Conservation (phyloP, 2,329 filamentous ascomycete genomes). For the Xylariaceae sp. region DNA sequence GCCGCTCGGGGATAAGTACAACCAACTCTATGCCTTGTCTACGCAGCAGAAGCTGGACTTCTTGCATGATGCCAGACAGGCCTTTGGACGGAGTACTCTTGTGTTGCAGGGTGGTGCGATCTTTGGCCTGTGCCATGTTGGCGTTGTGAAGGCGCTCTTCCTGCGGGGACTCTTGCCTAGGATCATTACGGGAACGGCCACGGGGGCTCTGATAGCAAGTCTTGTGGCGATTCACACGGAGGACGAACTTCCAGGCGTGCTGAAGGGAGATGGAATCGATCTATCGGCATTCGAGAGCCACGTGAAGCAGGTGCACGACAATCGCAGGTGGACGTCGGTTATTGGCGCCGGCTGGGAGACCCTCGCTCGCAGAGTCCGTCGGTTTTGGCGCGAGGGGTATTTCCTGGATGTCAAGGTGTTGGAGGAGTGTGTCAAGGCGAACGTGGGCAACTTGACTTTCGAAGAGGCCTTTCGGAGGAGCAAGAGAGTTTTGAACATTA, state of each 20-base stretch:
- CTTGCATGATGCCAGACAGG: constrained; percentile 79
- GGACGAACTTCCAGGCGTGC: constrained; percentile 70
- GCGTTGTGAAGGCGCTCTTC: constrained; percentile 83
- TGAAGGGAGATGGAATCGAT: constrained; percentile 76
- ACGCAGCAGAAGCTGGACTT: constrained; percentile 79
- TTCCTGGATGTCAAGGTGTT: constrained; percentile 77
- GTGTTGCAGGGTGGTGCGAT: constrained; percentile 87
- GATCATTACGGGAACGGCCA: constrained; percentile 87
- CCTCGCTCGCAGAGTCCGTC: constrained; percentile 57
- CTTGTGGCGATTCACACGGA: constrained; percentile 83
- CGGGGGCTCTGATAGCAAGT: constrained; percentile 82
- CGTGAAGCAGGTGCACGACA: constrained; percentile 30
- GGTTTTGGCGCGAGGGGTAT: constrained; percentile 72
- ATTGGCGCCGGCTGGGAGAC: constrained; percentile 50
- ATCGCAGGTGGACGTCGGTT: constrained; percentile 33
- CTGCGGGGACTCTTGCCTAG: constrained; percentile 74
- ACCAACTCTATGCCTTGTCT: constrained; percentile 42
- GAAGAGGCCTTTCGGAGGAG: constrained; percentile 85
- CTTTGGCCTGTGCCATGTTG: constrained; percentile 84
- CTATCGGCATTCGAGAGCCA: constrained; percentile 66
- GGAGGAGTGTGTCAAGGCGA: constrained; percentile 76
- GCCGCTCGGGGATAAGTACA: constrained; percentile 21
- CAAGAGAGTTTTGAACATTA: constrained; percentile 86
- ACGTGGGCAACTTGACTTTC: constrained; percentile 86
- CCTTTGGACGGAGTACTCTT: constrained; percentile 79